A percentile compares a stretch with the other conserved stretches of the same genome.
These are phyloP conservation scores for Mollisiaceae sp. DNA, from an alignment of 2,329 filamentous ascomycete species.

Conservation along the genomic window DNA sequence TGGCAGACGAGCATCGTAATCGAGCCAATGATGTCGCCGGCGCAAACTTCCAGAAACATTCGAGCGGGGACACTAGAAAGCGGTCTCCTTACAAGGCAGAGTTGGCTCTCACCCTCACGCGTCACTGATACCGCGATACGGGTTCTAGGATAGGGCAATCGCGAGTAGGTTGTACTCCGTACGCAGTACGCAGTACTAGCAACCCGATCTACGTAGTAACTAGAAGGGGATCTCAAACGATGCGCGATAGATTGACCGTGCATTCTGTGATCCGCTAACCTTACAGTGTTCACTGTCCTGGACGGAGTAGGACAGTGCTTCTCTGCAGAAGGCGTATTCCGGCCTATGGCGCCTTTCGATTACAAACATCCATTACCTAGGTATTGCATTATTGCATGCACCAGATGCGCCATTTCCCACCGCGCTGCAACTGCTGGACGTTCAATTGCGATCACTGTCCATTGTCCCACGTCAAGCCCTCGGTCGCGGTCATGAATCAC, in stretches of 20 bases:
- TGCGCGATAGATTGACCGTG: not conserved
- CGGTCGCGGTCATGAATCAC: too few species aligned
- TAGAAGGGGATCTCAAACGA: not conserved
- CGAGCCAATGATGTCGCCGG: not conserved
- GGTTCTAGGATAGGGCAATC: not conserved
- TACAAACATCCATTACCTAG: not conserved
- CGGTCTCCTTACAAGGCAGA: not conserved
- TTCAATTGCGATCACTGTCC: not conserved
- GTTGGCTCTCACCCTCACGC: not conserved
- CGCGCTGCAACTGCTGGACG: not conserved
- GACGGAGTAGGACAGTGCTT: too few species aligned
- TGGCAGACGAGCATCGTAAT: not conserved
- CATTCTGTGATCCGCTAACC: not conserved
- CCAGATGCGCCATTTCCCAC: slow-evolving; percentile 3
- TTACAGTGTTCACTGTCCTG: not conserved
- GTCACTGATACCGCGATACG: slow-evolving; percentile 1
- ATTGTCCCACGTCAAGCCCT: not conserved
- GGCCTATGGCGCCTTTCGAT: not conserved
- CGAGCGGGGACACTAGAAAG: not conserved
- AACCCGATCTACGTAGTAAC: not conserved
- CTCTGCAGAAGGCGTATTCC: not conserved
- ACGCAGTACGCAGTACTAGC: too few species aligned
- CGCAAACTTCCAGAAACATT: not conserved
- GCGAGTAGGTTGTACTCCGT: too few species aligned
- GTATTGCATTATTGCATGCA: not conserved